phyloP scores from a whole-genome alignment of 1,284 basidiomycete species.

The Cystobasidium pallidum region DNA sequence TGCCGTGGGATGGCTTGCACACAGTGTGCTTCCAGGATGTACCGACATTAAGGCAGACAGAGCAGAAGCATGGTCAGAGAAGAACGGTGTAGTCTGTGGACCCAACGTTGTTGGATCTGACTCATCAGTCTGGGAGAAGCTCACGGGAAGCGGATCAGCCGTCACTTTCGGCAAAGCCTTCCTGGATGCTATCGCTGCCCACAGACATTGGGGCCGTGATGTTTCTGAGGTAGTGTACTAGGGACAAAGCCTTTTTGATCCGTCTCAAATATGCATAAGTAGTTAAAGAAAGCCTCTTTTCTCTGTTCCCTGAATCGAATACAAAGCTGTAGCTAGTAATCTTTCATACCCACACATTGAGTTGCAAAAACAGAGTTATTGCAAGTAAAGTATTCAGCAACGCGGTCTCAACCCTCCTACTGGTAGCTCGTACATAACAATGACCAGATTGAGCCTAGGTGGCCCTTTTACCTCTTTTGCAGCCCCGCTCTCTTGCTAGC shows the following conservation, averaged over 20 bases:
- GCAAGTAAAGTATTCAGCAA: too few relatives aligned
- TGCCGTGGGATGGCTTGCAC: conserved; percentile 48
- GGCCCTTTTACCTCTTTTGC: too few relatives aligned
- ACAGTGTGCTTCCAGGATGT: conserved; percentile 49
- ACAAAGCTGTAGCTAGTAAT: conserved; percentile 3
- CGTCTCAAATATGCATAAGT: too few relatives aligned
- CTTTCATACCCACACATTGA: neutral
- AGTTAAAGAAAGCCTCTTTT: neutral
- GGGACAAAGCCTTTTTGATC: neutral
- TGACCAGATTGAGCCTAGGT: too few relatives aligned
- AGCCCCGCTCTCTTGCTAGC: too few relatives aligned
- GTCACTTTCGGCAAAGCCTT: conserved; percentile 49
- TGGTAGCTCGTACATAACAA: too few relatives aligned
- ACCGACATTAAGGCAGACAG: conserved; percentile 49
- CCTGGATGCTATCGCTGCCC: conserved; percentile 48
- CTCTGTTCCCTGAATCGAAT: neutral
- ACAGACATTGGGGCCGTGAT: conserved; percentile 50
- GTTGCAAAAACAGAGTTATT: neutral
- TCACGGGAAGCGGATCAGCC: conserved; percentile 46
- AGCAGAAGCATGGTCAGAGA: conserved; percentile 44
- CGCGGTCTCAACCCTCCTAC: too few relatives aligned
- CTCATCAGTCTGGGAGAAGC: conserved; percentile 48
- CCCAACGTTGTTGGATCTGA: conserved; percentile 49
- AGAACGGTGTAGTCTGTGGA: conserved; percentile 51
- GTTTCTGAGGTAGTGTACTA: conserved; percentile 43